phyloP scores from a whole-genome alignment of 2,329 filamentous ascomycete species.

The Aureobasidium sp. region DNA sequence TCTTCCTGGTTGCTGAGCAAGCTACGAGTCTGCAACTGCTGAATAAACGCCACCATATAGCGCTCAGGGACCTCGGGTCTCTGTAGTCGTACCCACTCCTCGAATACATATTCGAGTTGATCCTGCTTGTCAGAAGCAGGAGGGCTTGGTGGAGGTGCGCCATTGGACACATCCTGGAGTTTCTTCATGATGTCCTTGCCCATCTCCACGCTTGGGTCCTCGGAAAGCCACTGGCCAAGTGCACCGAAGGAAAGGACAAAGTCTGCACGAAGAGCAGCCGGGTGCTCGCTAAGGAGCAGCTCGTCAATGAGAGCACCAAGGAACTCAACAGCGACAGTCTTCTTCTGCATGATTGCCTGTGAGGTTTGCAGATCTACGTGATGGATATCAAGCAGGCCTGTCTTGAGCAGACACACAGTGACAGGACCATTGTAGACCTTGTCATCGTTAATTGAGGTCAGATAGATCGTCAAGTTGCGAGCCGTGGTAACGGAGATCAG shows the following conservation, averaged over 20 bases:
- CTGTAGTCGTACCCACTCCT: slow-evolving; percentile 84
- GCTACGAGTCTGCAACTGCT: slow-evolving; percentile 68
- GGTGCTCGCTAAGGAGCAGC: slow-evolving; percentile 67
- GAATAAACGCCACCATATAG: slow-evolving; percentile 65
- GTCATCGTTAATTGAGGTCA: slow-evolving; percentile 45
- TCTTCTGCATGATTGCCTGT: slow-evolving; percentile 61
- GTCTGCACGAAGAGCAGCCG: slow-evolving; percentile 72
- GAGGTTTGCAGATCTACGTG: slow-evolving; percentile 56
- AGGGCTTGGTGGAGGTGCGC: slow-evolving; percentile 42
- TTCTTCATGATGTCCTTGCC: slow-evolving; percentile 64
- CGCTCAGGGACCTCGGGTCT: slow-evolving; percentile 68
- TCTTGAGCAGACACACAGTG: slow-evolving; percentile 51
- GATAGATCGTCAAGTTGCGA: slow-evolving; percentile 43
- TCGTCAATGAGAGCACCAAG: slow-evolving; percentile 72
- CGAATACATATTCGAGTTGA: slow-evolving; percentile 89
- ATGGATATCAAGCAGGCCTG: slow-evolving; percentile 51
- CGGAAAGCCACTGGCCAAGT: slow-evolving; percentile 70
- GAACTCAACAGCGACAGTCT: slow-evolving; percentile 65
- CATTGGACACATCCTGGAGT: slow-evolving; percentile 46
- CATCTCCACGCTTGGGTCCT: slow-evolving; percentile 56
- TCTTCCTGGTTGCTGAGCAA: slow-evolving; percentile 68
- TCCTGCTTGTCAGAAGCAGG: slow-evolving; percentile 55
- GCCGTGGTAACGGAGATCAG: slow-evolving; percentile 50
- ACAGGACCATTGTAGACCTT: slow-evolving; percentile 55
- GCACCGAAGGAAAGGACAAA: slow-evolving; percentile 75